These are phyloP conservation scores for Claviceps arundinis DNA, from an alignment of 2,329 filamentous ascomycete genomes.

Conservation along the genomic window DNA sequence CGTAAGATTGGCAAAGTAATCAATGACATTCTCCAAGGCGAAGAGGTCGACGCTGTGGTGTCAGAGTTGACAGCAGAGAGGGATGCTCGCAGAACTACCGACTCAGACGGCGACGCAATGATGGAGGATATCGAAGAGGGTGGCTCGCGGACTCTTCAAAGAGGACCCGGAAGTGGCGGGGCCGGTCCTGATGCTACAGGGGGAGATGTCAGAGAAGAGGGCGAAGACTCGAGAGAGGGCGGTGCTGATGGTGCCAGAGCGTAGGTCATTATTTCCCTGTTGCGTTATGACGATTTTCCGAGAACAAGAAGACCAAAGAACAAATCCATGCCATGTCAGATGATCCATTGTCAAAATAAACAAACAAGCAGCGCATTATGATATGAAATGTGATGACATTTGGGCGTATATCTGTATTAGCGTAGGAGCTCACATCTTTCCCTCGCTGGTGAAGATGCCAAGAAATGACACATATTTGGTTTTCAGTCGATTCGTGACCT, in stretches of 20 bases:
- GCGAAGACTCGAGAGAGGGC: slow-evolving; percentile 75
- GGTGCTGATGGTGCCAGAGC: slow-evolving; percentile 96
- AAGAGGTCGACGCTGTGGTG: slow-evolving; percentile 63
- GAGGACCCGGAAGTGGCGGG: slow-evolving; percentile 54
- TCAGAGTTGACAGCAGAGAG: slow-evolving; percentile 55
- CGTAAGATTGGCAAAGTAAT: slow-evolving; percentile 80
- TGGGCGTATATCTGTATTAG: slow-evolving; percentile 17
- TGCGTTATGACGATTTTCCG: slow-evolving; percentile 13
- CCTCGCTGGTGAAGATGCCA: slow-evolving; percentile 12
- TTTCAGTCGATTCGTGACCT: slow-evolving; percentile 1
- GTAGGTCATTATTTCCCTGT: slow-evolving; percentile 56
- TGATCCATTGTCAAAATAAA: slow-evolving; percentile 1
- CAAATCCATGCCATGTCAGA: neutral
- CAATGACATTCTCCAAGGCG: slow-evolving; percentile 70
- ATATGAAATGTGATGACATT: slow-evolving; percentile 5
- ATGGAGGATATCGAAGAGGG: slow-evolving; percentile 54
- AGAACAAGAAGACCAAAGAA: slow-evolving; percentile 6
- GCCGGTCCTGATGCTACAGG: slow-evolving; percentile 80
- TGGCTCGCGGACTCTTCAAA: slow-evolving; percentile 41
- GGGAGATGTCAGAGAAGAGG: slow-evolving; percentile 83
- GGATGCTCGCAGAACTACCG: slow-evolving; percentile 31
- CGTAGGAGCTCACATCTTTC: slow-evolving; percentile 12
- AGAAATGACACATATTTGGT: slow-evolving; percentile 8
- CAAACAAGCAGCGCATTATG: slow-evolving; percentile 1
- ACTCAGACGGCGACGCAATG: slow-evolving; percentile 35